Evolutionary conservation across 208 protist species (phyloP), one percentile per base, ranked within the genome.

Genomic region (Trypanosoma boissoni): DNA sequence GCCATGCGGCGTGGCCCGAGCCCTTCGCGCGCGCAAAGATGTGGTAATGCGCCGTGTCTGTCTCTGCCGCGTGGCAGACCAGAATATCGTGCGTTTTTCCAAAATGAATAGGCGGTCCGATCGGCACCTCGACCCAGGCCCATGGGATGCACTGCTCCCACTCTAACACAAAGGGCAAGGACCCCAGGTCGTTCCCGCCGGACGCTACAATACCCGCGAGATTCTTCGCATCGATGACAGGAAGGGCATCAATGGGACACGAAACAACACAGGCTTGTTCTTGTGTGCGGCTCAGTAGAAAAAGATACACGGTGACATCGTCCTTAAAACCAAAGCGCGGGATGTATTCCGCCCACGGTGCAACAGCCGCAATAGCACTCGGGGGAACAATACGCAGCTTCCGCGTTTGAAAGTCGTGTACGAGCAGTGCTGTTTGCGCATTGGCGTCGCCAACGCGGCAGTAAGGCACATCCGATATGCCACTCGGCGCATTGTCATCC

Each of bases 291-390:
- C 73, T 80, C 20, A 92, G 58, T 9, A 87, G 56, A 9, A 72
- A 76, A 6, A 92, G 42, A 43, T 90, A 92, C 48, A 95, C 58
- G 8, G 62, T 73, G 7, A 86, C 69, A 0, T 64, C 55, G 60
- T 78, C 58, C 58, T 86, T 91, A 61, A 90, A 92, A 42, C 86
- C 88, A 56, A 92, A 91, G 41, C 83, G 85, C 16, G 80, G 74
- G 34, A 90, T 73, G 72, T 95, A 95, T 67, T 95, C 88, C 23
- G 64, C 53, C 81, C 78, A 88, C 37, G 80, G 79, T 18, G 74
- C 77, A 16, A 68, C 59, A 10, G 43, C 31, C 2, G 50, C 27
- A 28, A 91, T 46, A 2, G 74, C 63, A 14, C 50, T 59, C 0
- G 62, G 55, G 21, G 88, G 88, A 2, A 95, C 58, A 36, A 79